Conservation (phyloP, 2,329 filamentous ascomycete genomes). For the Penicillium italicum region DNA sequence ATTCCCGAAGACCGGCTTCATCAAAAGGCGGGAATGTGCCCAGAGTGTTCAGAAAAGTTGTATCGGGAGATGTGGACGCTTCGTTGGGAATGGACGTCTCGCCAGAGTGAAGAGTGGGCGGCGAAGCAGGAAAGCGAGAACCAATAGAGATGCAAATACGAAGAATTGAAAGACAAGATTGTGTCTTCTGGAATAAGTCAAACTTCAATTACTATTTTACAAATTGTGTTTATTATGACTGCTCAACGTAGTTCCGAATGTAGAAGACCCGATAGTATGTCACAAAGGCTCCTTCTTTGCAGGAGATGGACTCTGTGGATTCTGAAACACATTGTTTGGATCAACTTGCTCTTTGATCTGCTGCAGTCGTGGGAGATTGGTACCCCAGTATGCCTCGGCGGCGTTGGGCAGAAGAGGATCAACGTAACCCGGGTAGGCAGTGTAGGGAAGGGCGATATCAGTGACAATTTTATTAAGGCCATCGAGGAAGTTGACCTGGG, state of each 20-base stretch:
- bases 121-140: neutral
- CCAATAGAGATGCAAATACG: neutral
- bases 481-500: neutral
- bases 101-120: slow-evolving; percentile 6
- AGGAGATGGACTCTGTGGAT: neutral
- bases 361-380: neutral
- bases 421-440: neutral
- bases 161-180: neutral
- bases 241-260: neutral
- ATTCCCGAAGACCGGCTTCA: slow-evolving; percentile 14
- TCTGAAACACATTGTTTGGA: neutral
- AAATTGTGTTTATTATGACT: neutral
- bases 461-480: slow-evolving; percentile 15
- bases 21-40: neutral
- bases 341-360: neutral
- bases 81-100: slow-evolving; percentile 7
- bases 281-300: neutral
- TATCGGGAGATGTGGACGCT: slow-evolving; percentile 6
- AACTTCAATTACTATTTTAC: neutral
- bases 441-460: neutral
- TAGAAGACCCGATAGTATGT: neutral
- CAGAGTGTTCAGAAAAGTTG: neutral
- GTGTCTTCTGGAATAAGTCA: neutral
- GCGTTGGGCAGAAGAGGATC: neutral
- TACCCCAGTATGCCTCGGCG: neutral